Conservation (phyloP, 116 monocot species). For the Papilionanthe hybrid region DNA sequence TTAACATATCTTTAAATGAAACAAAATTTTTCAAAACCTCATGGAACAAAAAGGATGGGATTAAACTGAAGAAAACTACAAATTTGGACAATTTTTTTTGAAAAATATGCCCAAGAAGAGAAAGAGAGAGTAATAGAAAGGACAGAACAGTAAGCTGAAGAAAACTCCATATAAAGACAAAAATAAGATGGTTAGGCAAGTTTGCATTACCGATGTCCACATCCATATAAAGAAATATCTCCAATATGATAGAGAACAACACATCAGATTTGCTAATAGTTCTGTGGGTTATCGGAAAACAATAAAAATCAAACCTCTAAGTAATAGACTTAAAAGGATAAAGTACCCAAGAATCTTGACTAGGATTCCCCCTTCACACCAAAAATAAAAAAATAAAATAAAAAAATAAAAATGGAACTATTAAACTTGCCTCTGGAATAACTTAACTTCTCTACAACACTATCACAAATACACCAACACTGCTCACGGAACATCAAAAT, state of each 20-base stretch:
- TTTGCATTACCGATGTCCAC: too few species aligned
- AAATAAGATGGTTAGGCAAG: neutral
- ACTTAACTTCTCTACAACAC: too few species aligned
- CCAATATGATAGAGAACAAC: neutral
- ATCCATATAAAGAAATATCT: too few species aligned
- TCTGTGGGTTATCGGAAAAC: neutral
- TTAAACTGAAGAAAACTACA: too few species aligned
- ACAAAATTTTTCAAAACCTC: neutral
- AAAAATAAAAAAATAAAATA: too few species aligned
- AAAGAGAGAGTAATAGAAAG: neutral
- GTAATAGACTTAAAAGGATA: neutral
- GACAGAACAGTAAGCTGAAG: neutral
- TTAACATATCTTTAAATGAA: neutral
- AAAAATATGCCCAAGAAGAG: neutral
- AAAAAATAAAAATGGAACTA: too few species aligned
- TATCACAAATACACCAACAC: neutral
- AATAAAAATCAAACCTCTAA: neutral
- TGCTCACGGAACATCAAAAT: too few species aligned
- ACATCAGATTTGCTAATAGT: neutral
- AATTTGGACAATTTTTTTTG: too few species aligned
- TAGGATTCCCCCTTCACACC: neutral
- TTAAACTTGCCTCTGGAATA: too few species aligned
- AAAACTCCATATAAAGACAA: too few species aligned
- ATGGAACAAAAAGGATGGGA: neutral
- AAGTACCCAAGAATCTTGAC: too few species aligned